phyloP scores from a whole-genome alignment of 371 early-diverging fungal species.

The Synchytrium microbalum region DNA sequence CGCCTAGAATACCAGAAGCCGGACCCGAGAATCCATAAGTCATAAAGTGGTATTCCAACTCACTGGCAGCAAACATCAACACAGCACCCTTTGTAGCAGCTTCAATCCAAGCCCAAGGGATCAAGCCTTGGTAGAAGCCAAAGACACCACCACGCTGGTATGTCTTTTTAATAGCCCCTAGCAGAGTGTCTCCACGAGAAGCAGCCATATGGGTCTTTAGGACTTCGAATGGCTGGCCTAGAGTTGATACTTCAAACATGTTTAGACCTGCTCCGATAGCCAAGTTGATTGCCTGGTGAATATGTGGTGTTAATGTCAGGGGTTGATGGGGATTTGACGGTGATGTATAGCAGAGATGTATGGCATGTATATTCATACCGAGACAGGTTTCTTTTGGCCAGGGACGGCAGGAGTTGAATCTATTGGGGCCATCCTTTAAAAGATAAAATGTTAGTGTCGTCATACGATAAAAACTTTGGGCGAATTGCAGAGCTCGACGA shows the following conservation, averaged over 20 bases:
- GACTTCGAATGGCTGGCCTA: slow-evolving; percentile 32
- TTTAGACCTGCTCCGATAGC: background rate
- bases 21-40: slow-evolving; percentile 39
- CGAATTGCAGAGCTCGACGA: too few species aligned
- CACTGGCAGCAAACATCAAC: slow-evolving; percentile 86
- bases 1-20: slow-evolving; percentile 79
- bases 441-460: too few species aligned
- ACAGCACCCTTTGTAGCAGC: slow-evolving; percentile 91
- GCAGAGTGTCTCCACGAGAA: slow-evolving; percentile 9
- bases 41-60: slow-evolving; percentile 75
- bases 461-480: too few species aligned
- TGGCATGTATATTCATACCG: too few species aligned
- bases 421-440: too few species aligned
- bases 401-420: too few species aligned
- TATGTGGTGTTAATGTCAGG: too few species aligned
- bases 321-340: too few species aligned
- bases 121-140: slow-evolving; percentile 20
- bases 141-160: slow-evolving; percentile 5
- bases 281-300: too few species aligned
- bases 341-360: too few species aligned
- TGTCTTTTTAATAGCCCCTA: slow-evolving; percentile 7
- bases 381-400: too few species aligned
- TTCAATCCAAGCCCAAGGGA: slow-evolving; percentile 86
- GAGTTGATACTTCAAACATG: slow-evolving; percentile 17
- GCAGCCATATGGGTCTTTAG: slow-evolving; percentile 25